Percentiles rank a stretch among this genome's conserved stretches.
Conservation (phyloP, 2,329 filamentous ascomycete species). For the Trematosphaeria pertusa region DNA sequence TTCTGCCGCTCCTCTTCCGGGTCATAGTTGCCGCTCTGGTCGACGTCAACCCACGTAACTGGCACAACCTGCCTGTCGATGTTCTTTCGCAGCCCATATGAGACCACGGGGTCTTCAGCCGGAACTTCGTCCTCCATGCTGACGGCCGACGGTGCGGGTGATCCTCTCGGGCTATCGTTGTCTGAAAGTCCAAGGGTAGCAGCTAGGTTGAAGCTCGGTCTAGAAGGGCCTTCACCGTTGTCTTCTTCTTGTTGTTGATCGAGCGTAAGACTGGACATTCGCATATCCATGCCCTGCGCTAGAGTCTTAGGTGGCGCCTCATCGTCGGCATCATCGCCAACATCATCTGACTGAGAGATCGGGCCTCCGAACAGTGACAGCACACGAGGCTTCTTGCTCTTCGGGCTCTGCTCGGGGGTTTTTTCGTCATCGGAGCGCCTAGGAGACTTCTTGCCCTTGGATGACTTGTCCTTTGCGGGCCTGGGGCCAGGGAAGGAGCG, state of each 20-base stretch:
- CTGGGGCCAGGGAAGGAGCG: neutral
- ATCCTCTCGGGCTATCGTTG: neutral
- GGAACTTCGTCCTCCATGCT: neutral
- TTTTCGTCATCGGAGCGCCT: slow-evolving; percentile 2
- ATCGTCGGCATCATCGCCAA: neutral
- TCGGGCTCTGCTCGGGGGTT: neutral
- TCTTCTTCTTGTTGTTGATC: slow-evolving; percentile 3
- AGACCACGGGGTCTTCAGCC: slow-evolving; percentile 4
- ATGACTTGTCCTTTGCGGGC: neutral
- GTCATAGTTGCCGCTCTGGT: slow-evolving; percentile 12
- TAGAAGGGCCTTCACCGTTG: neutral
- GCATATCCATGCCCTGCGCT: neutral
- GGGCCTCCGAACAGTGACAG: slow-evolving; percentile 6
- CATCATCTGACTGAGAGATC: neutral
- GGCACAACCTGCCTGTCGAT: slow-evolving; percentile 5
- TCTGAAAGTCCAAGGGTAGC: neutral
- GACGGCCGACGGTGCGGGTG: neutral
- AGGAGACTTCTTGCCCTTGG: neutral
- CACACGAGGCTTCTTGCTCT: slow-evolving; percentile 4
- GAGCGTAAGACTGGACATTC: slow-evolving; percentile 9
- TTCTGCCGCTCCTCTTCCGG: slow-evolving; percentile 5
- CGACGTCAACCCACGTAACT: slow-evolving; percentile 5
- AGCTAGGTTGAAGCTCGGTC: neutral
- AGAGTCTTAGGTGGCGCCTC: slow-evolving; percentile 3
- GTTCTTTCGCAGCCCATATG: slow-evolving; percentile 9